These are phyloP conservation scores for Fusarium haematococcum DNA, from an alignment of 2,329 filamentous ascomycete genomes.

Conservation along the genomic window DNA sequence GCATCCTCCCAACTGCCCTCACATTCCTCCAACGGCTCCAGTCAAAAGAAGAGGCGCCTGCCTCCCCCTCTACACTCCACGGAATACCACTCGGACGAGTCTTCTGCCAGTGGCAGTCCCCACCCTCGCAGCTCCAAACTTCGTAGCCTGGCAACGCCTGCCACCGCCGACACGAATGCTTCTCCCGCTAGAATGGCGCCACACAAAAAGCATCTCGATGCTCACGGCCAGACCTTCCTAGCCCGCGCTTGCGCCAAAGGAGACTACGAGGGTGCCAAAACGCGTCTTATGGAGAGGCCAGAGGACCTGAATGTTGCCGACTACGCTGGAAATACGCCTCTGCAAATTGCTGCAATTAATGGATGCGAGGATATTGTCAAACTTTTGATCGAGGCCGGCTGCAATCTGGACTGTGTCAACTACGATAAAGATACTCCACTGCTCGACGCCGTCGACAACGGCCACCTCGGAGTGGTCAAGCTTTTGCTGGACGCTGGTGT, in stretches of 20 bases:
- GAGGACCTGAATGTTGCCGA: conserved; percentile 91
- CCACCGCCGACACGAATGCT: conserved; percentile 69
- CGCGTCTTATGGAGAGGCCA: conserved; percentile 80
- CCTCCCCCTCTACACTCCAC: conserved; percentile 71
- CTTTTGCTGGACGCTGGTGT: conserved; percentile 87
- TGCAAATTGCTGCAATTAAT: conserved; percentile 92
- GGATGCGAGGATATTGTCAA: conserved; percentile 89
- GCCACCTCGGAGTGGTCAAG: conserved; percentile 88
- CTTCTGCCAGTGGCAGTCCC: conserved; percentile 70
- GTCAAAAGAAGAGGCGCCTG: conserved; percentile 70
- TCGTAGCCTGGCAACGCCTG: conserved; percentile 66
- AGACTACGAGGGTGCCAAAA: conserved; percentile 82
- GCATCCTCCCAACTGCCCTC: conserved; percentile 72
- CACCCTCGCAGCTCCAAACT: conserved; percentile 69
- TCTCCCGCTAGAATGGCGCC: conserved; percentile 76
- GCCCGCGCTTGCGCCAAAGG: conserved; percentile 91
- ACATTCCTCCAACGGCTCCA: conserved; percentile 65
- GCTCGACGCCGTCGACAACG: conserved; percentile 96
- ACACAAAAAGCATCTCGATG: conserved; percentile 90
- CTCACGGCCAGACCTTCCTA: conserved; percentile 89
- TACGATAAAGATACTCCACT: conserved; percentile 92
- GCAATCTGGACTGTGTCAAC: conserved; percentile 82
- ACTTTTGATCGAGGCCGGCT: conserved; percentile 85
- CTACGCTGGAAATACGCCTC: conserved; percentile 94
- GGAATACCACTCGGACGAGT: conserved; percentile 76